Conservation (phyloP, 2,329 filamentous ascomycete species). For the Anisogramma anomala region DNA sequence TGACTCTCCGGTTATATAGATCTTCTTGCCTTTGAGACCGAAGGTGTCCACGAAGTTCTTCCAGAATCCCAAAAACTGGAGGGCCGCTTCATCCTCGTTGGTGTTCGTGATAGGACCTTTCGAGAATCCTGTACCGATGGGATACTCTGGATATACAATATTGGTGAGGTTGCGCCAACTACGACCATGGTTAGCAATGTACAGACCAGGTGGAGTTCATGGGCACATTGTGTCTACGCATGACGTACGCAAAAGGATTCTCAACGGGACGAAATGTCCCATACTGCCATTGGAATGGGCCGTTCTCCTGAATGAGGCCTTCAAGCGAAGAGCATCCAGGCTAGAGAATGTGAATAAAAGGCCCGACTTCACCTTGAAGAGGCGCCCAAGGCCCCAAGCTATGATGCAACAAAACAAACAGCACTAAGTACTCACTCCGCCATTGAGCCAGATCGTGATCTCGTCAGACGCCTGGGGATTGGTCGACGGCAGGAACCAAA, state of each 20-base stretch:
- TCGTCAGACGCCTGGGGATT: slow-evolving; percentile 41
- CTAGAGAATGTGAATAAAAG: too few species aligned
- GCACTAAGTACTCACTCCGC: slow-evolving; percentile 33
- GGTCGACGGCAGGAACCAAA: slow-evolving; percentile 54
- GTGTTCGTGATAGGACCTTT: slow-evolving; percentile 52
- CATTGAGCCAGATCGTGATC: slow-evolving; percentile 52
- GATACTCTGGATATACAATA: slow-evolving; percentile 65
- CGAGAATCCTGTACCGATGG: slow-evolving; percentile 56
- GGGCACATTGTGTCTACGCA: too few species aligned
- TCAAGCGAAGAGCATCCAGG: slow-evolving; percentile 52
- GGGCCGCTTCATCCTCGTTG: slow-evolving; percentile 54
- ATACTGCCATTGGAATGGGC: slow-evolving; percentile 58
- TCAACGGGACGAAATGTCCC: slow-evolving; percentile 54
- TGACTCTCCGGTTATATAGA: slow-evolving; percentile 64
- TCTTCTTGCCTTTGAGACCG: slow-evolving; percentile 51
- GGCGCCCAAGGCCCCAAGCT: too few species aligned
- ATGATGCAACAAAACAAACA: too few species aligned
- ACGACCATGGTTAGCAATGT: too few species aligned
- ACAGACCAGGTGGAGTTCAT: too few species aligned
- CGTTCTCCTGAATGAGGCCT: slow-evolving; percentile 66
- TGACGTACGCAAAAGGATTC: slow-evolving; percentile 58
- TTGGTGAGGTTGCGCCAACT: slow-evolving; percentile 65
- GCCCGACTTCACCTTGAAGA: too few species aligned
- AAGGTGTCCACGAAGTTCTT: slow-evolving; percentile 67
- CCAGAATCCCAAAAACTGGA: slow-evolving; percentile 68